phyloP scores from a whole-genome alignment of 148 eudicot species.

The Chenopodium suecicum region DNA sequence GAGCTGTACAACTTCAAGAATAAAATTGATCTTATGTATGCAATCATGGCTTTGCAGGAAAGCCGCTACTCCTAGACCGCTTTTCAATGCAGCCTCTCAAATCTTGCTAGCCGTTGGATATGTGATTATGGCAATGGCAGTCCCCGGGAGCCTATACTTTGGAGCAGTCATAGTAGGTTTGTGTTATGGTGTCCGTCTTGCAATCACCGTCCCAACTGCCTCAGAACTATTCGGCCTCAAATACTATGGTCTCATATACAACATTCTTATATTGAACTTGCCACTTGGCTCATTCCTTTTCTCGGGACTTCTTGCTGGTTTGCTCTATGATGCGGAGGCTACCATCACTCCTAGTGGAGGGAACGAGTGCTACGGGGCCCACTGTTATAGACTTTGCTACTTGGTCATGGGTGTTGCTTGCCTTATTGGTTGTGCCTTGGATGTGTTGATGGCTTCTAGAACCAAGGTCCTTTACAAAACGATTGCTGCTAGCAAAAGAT shows the following conservation, averaged over 20 bases:
- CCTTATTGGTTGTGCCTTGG: conserved; percentile 62
- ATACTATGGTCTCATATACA: conserved; percentile 89
- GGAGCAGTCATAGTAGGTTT: conserved; percentile 81
- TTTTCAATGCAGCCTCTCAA: conserved; percentile 94
- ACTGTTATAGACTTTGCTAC: conserved; percentile 74
- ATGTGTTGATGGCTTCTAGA: conserved; percentile 47
- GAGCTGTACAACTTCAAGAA: background rate
- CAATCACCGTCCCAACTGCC: conserved; percentile 87
- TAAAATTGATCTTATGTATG: background rate
- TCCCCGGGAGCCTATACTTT: conserved; percentile 79
- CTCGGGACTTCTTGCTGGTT: conserved; percentile 90
- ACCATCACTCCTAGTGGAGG: conserved; percentile 70
- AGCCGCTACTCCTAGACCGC: conserved; percentile 75
- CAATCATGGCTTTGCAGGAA: conserved; percentile 45
- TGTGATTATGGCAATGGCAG: conserved; percentile 63
- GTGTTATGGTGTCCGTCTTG: conserved; percentile 88
- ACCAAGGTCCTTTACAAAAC: conserved; percentile 56
- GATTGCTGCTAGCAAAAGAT: conserved; percentile 46
- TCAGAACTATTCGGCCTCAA: conserved; percentile 92
- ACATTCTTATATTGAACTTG: conserved; percentile 75
- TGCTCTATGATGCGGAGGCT: conserved; percentile 76
- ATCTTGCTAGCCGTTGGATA: conserved; percentile 70
- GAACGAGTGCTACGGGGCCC: conserved; percentile 72
- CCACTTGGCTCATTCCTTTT: conserved; percentile 95
- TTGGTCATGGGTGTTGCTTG: conserved; percentile 71